Evolutionary conservation across 345 rosid species (phyloP).

Genomic region (Clarkia xantiana): DNA sequence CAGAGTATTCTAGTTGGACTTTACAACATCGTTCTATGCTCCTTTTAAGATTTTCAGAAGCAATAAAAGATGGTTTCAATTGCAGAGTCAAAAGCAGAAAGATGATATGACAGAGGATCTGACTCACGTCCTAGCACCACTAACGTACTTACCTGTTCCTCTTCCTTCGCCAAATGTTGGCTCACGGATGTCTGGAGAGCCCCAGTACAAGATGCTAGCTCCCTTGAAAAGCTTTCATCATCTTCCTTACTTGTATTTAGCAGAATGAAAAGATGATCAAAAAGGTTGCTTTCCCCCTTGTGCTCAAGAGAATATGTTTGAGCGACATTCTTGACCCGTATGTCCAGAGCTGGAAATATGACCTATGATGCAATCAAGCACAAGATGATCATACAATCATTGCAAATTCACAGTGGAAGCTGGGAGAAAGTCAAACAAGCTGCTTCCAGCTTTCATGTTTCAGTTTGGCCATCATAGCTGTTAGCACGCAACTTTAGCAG

Average conservation of each 20-base stretch:
- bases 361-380: constrained; percentile 29
- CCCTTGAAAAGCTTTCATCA: constrained; percentile 45
- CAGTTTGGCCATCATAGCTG: no score
- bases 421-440: constrained; percentile 5
- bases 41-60: no score
- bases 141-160: constrained; percentile 36
- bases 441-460: no score
- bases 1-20: no score
- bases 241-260: constrained; percentile 24
- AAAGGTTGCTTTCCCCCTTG: constrained; percentile 46
- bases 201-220: constrained; percentile 49
- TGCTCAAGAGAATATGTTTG: constrained; percentile 47
- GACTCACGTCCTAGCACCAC: no score
- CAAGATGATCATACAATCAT: neutral
- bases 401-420: neutral
- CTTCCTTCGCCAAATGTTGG: constrained; percentile 68
- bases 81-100: no score
- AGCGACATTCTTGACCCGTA: constrained; percentile 53
- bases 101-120: no score
- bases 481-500: no score
- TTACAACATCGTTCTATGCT: no score
- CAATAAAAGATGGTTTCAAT: no score
- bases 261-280: constrained; percentile 38
- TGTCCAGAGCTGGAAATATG: constrained; percentile 52
- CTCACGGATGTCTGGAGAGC: constrained; percentile 48